Evolutionary conservation across 2,329 filamentous ascomycete species (phyloP), one percentile per base, ranked within the genome.

Genomic region (Paraphoma chrysanthemicola): DNA sequence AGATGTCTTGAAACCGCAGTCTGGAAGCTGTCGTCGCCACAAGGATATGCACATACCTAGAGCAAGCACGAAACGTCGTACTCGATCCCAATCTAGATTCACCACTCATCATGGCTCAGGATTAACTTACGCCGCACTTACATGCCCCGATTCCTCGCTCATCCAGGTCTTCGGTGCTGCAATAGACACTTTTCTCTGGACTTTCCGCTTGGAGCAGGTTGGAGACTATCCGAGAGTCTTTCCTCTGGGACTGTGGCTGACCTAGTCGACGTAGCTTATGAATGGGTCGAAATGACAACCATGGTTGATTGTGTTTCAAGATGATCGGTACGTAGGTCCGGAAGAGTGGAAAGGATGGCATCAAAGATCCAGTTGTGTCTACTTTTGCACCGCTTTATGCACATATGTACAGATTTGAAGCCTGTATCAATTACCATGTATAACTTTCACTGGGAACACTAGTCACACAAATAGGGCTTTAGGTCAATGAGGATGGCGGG

Each of bases 401-500:
- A 23, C 5, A 5, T 23, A 23, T 23, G 23, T 23, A 23, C 23
- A 23, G 2, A 23, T 5, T 23, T 5, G 23, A 23, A 23, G 23
- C 2, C 23, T 23, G 23, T 23, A 23, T 23, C 23, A 5, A 23
- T 23, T 5, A 23, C 23, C 23, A 23, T 23, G 23, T 23, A 23
- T 5, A 23, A 23, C 3, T 23, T 23, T 23, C 23, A 23, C 23
- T 23, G 23, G 23, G 23, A 23, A 23, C 23, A 23, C 2, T 23
- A 23, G 23, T 23, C 23, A 23, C 23, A 23, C 23, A 23, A 23
- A 23, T 23, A 23, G 23, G 23, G 23, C 23, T 23, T 23, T 2
- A 23, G 23, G 23, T 23, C 23, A 23, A 3, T 14, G 33, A 58
- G 60, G 38, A 56, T 68, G 66, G 62, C 68, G 65, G 70, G 70